Evolutionary conservation across 208 protist species (phyloP), one percentile per base, ranked within the genome.

Genomic region (Novymonas esmeraldas): DNA sequence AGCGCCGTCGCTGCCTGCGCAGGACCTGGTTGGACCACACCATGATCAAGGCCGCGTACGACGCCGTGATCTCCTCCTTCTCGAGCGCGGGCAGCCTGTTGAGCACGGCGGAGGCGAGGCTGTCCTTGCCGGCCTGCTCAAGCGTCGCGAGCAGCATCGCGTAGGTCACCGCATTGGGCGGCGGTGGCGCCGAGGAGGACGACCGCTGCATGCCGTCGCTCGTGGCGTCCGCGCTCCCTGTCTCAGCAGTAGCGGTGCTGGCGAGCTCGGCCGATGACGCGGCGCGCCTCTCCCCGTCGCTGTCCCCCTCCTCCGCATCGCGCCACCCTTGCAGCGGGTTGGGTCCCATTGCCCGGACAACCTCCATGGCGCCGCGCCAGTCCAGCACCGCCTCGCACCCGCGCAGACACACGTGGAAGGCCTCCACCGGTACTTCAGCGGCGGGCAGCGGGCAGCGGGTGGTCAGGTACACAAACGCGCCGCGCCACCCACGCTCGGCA

Each of bases 101-200:
- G 45, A 96, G 69, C 18, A 96, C 77, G 45, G 73, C 74, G 13
- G 75, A 65, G 18, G 87, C 85, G 14, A 92, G 39, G 1, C 63
- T 57, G 13, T 87, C 70, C 66, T 90, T 90, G 22, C 87, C 87
- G 22, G 78, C 63, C 72, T 94, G 85, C 78, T 96, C 88, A 46
- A 96, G 79, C 38, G 85, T 82, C n/a, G 89, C 85, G 39, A 96
- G 84, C 16, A 96, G 72, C 13, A 86, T 92, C 31, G 91, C 91
- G 70, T 94, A 96, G 56, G 76, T 91, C 16, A 96, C 86, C 4
- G 92, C 86, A 71, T 91, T 73, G 22, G 91, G 91, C 31, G 64
- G 14, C 13, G 86, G 86, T 18, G 74, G 77, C 28, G 64, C 48
- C 48, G 61, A 76, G 33, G 59, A 46, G 29, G 39, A 46, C n/a